Base-by-base conservation (phyloP, 2,329 filamentous ascomycete genomes). In the Drechslerella coelobrocha region DNA sequence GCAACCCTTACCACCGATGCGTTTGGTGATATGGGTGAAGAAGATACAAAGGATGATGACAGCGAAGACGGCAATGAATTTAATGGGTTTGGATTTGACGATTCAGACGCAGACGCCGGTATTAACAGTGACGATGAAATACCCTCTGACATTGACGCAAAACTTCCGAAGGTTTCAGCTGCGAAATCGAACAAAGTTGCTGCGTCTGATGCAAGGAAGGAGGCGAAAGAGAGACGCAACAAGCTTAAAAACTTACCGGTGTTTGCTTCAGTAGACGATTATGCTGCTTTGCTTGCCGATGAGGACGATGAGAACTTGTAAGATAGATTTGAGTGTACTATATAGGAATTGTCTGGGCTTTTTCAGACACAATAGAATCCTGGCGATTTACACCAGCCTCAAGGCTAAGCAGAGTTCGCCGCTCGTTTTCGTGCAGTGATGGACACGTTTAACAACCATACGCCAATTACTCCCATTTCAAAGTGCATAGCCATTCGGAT, bases 241-340 rank as follows among this genome's bases (percentile, higher is more conserved):
- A 91, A 91, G 81, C 83, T 97, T 79, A 96, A 92, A 84, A 86
- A 87, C 73, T 82, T 99, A 75, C 94, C 94, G 5, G 95, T 87
- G 34, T 99, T 99, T 81, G 94, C 95, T 19, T 95, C 91, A 29
- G 89, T 85, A 29, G 94, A 97, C 60, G 94, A 97, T 78, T 99
- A 97, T 79, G 93, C 92, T 14, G 89, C 61, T 9, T 26, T 72
- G 8, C 47, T 72, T 10, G 68, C 54, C 1, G 61, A 61, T n/a
- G 62, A 61, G 6, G 61, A 72, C 2, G 68, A 65, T 31, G 60
- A 72, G 55, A 61, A 72, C 55, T 48, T 66, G 55, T 72, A 72
- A 65, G 60, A 59, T 65, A 52, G 26, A 2, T 14, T 17, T 5
- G 9, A 41, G 9, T 4, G 37, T 12, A 34, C 6, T 7, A 12